Evolutionary conservation across 176 grass and related monocot genomes (phyloP).

Genomic region (Pontederia crassipes): DNA sequence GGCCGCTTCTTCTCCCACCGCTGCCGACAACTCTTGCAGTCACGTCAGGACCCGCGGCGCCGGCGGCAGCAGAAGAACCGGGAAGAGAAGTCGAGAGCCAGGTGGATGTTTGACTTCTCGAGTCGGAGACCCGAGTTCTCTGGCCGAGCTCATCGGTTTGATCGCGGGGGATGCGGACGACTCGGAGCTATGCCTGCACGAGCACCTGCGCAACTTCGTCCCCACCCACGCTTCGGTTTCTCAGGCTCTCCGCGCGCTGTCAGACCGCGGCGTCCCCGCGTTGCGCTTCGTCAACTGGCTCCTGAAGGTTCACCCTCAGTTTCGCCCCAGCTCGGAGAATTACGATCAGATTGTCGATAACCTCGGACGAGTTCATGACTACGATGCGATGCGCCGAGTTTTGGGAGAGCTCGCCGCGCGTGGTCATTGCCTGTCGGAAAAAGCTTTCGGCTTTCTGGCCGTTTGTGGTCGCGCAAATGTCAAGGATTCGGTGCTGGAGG

Average conservation of each 20-base stretch:
- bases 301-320: slow-evolving; percentile 21
- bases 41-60: no score
- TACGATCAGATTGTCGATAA: slow-evolving; percentile 70
- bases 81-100: no score
- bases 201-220: slow-evolving; percentile 29
- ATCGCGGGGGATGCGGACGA: slow-evolving; percentile 29
- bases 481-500: slow-evolving; percentile 12
- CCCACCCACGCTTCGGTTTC: slow-evolving; percentile 27
- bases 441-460: slow-evolving; percentile 55
- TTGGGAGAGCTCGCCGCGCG: slow-evolving; percentile 32
- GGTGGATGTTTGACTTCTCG: no score
- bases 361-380: slow-evolving; percentile 42
- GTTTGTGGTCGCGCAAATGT: neutral
- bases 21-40: no score
- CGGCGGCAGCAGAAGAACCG: no score
- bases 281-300: slow-evolving; percentile 55
- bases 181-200: slow-evolving; percentile 41
- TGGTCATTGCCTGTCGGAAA: slow-evolving; percentile 36
- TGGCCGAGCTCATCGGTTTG: slow-evolving; percentile 23
- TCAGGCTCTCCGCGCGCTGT: slow-evolving; percentile 33
- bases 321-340: slow-evolving; percentile 27
- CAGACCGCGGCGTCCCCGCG: slow-evolving; percentile 30
- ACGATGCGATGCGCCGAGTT: slow-evolving; percentile 37
- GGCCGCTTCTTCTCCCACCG: no score
- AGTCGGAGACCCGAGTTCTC: no score